phyloP scores from a whole-genome alignment of 495 filamentous ascomycete genomes.

The Penicillium ochrochloron region DNA sequence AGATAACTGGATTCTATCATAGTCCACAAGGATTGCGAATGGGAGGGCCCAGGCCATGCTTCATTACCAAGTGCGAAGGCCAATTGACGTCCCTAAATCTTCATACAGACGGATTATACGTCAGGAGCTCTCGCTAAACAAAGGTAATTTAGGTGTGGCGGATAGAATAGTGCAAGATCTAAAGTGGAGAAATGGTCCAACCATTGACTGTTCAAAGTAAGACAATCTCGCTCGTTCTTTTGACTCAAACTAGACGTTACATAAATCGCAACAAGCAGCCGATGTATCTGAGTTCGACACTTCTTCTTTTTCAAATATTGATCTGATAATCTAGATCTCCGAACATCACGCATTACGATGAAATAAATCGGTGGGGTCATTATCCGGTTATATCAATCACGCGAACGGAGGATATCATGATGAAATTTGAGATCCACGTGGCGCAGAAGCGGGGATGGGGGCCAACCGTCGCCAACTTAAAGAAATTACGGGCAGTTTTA shows the following conservation, averaged over 20 bases:
- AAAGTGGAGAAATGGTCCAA: not conserved
- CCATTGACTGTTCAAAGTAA: not conserved
- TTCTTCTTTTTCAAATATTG: not conserved
- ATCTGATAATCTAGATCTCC: not conserved
- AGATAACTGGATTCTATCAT: slow-evolving; percentile 11
- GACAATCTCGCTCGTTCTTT: not conserved
- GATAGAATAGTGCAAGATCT: not conserved
- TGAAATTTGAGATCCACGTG: slow-evolving; percentile 19
- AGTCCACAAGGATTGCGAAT: slow-evolving; percentile 11
- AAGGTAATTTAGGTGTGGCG: not conserved
- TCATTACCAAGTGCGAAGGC: not conserved
- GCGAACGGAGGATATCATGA: slow-evolving; percentile 31
- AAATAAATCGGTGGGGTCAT: not conserved
- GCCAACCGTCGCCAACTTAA: slow-evolving; percentile 10
- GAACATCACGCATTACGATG: not conserved
- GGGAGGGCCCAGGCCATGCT: not conserved
- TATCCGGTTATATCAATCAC: slow-evolving; percentile 17
- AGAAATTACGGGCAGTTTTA: not conserved
- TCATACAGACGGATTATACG: too few species aligned
- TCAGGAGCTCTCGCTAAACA: not conserved
- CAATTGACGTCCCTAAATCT: not conserved
- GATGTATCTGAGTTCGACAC: not conserved
- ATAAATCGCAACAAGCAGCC: not conserved
- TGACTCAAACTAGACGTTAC: not conserved
- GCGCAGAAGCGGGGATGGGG: slow-evolving; percentile 8